Conservation (phyloP, 106 monocot species). For the Ottelia alismoides region DNA sequence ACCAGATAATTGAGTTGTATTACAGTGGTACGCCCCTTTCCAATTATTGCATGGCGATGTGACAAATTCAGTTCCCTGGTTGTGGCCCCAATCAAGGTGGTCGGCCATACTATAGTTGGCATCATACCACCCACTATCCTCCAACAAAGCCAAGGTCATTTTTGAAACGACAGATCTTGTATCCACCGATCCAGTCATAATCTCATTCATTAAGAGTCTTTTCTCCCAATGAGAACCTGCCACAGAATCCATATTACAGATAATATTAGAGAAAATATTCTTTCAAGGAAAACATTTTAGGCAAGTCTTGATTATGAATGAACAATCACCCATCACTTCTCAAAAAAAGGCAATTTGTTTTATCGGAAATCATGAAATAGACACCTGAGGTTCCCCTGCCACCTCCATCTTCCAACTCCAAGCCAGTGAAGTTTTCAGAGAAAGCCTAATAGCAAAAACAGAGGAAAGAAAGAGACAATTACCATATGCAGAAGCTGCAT, state of each 20-base stretch:
- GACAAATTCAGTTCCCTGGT: conserved; percentile 96
- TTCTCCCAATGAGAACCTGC: conserved; percentile 99
- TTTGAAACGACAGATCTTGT: conserved; percentile 96
- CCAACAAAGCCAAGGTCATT: conserved; percentile 95
- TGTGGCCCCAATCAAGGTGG: conserved; percentile 81
- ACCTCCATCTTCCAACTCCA: conserved; percentile 98
- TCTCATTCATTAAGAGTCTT: conserved; percentile 98
- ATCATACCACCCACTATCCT: conserved; percentile 97
- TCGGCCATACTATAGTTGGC: conserved; percentile 99
- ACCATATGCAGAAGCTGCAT: no score
- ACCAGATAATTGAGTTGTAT: conserved; percentile 84
- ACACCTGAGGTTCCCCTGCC: conserved; percentile 95
- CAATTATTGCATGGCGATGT: conserved; percentile 73
- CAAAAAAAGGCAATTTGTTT: no score
- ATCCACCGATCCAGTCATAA: conserved; percentile 99
- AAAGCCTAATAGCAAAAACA: conserved; percentile 49
- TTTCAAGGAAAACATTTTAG: no score
- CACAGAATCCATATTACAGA: no score
- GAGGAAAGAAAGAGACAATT: conserved; percentile 1
- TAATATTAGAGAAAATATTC: no score
- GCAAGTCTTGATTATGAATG: no score
- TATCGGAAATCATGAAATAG: no score
- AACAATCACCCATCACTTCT: no score
- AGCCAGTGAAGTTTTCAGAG: conserved; percentile 91
- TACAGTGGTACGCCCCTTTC: conserved; percentile 94